Percentiles rank a stretch among this genome's conserved stretches.
phyloP scores from a whole-genome alignment of 1,139 yeast genomes.

The Eremothecium sinecaudum region DNA sequence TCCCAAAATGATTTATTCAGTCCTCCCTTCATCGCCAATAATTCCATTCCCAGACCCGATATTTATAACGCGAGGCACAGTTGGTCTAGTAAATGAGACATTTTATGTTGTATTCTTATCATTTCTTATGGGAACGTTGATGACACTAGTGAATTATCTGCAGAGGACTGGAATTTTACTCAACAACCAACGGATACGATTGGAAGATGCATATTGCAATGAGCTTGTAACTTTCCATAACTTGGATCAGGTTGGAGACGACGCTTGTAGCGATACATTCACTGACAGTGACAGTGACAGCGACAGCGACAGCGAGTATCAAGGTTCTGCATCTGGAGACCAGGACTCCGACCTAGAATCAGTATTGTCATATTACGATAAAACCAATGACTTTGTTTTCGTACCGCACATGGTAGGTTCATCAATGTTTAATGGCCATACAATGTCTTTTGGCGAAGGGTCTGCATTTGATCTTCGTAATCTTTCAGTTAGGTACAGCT shows the following conservation, averaged over 20 bases:
- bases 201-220: neutral
- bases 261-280: neutral
- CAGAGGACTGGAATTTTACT: neutral
- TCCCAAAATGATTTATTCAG: conserved; percentile 1
- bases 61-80: neutral
- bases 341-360: neutral
- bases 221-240: neutral
- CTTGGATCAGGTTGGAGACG: neutral
- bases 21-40: neutral
- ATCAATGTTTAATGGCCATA: neutral
- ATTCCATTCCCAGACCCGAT: neutral
- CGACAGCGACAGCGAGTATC: neutral
- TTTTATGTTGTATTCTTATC: neutral
- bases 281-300: neutral
- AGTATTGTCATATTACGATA: neutral
- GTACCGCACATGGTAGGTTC: neutral
- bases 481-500: conserved; percentile 2
- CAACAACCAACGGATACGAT: neutral
- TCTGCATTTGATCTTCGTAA: neutral
- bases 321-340: neutral
- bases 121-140: conserved; percentile 1
- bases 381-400: neutral
- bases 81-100: neutral
- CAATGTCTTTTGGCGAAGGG: neutral
- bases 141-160: conserved; percentile 3